Base-by-base conservation (phyloP, 2,329 filamentous ascomycete genomes). In the Pestalotiopsis fici region DNA sequence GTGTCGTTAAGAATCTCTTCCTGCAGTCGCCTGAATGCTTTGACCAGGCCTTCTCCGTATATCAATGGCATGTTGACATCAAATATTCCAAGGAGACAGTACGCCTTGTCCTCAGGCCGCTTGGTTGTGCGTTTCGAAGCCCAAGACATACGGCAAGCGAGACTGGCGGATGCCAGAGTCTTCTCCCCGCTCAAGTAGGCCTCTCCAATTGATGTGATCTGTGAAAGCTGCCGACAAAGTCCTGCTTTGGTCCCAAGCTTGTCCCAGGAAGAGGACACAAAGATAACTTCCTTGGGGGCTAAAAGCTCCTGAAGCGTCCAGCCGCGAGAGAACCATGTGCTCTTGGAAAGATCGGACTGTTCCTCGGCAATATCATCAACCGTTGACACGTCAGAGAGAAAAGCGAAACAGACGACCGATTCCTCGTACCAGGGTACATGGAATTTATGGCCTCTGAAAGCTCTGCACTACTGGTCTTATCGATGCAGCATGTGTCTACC, bases 21-120 rank as follows among this genome's bases (percentile, higher is more conserved):
- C 56, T 77, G 74, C 6, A 76, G 69, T 7, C 74, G 69, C 23
- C 68, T 23, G 60, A 74, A 76, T 0, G 76, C 73, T 39, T 69
- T 71, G 3, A 28, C 35, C 6, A 50, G 18, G 18, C 76, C 76
- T 63, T 78, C 76, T 12, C 77, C 76, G 59, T 78, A 78, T 3
- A 77, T 66, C 61, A 77, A 65, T 4, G 74, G 72, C 72, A 78
- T 76, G 39, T 73, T 74, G 21, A 79, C 70, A 13, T 71, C 69
- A 35, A 79, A 78, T 5, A 79, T 59, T 2, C 77, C 76, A n/a
- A 78, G 59, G 0, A 78, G 67, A 28, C 71, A 76, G 65, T 78
- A 78, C 0, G 76, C 75, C 1, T 57, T 61, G 64, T 78, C 75
- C 62, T 77, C 72, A 39, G 63, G 12, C 21, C 73, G 69, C 1